Conservation (phyloP, 2,329 filamentous ascomycete species). For the Penicillium digitatum region DNA sequence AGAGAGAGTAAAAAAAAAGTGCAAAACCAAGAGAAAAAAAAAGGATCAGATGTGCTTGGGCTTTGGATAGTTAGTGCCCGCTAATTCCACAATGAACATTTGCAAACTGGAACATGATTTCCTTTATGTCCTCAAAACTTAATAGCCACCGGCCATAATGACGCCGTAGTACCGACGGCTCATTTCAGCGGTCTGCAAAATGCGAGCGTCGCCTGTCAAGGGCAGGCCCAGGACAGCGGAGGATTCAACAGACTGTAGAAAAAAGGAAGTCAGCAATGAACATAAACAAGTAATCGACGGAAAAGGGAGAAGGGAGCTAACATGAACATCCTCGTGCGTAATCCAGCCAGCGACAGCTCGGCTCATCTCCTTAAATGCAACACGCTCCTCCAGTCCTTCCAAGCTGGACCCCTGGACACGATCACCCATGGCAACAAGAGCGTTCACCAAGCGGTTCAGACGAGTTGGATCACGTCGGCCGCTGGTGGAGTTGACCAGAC, state of each 20-base stretch:
- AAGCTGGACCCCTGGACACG: constrained; percentile 50
- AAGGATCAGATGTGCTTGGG: background rate
- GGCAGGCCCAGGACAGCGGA: constrained; percentile 41
- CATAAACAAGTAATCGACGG: background rate
- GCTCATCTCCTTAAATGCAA: constrained; percentile 79
- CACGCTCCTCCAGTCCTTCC: constrained; percentile 56
- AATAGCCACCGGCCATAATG: constrained; percentile 53
- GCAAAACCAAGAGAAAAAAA: constrained; percentile 2
- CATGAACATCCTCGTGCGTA: constrained; percentile 57
- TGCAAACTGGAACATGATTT: background rate
- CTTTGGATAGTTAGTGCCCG: background rate
- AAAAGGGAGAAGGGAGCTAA: constrained; percentile 37
- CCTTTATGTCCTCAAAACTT: constrained; percentile 6
- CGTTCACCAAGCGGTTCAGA: constrained; percentile 46
- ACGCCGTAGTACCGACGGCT: constrained; percentile 65
- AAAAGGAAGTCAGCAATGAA: constrained; percentile 6
- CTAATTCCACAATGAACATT: background rate
- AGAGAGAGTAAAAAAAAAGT: constrained; percentile 7
- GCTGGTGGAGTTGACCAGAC: constrained; percentile 43
- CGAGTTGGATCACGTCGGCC: constrained; percentile 42
- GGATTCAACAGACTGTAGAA: constrained; percentile 31
- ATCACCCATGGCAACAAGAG: constrained; percentile 43
- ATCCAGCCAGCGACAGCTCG: constrained; percentile 66
- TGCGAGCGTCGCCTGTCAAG: constrained; percentile 67
- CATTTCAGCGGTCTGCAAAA: constrained; percentile 66